Conservation (phyloP, 768 basidiomycete genomes). For the Amyloporia xantha region DNA sequence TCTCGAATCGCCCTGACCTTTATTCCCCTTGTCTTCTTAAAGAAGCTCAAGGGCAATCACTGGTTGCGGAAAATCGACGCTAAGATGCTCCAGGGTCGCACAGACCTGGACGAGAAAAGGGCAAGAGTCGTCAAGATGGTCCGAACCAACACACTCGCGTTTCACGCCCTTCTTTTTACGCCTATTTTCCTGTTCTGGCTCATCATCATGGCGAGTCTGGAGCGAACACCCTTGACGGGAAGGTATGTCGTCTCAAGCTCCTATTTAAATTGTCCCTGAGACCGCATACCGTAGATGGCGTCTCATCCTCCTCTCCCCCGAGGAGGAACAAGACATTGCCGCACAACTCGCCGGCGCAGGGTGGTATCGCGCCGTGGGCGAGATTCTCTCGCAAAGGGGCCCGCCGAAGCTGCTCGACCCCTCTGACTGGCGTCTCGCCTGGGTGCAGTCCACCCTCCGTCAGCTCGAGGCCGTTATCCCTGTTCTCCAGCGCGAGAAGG, state of each 20-base stretch:
- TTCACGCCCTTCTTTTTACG: conserved; percentile 51
- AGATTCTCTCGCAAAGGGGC: conserved; percentile 66
- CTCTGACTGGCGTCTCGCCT: conserved; percentile 84
- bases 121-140: conserved; percentile 41
- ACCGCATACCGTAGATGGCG: conserved; percentile 52
- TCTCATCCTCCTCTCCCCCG: conserved; percentile 82
- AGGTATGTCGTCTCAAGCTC: conserved; percentile 40
- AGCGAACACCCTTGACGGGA: conserved; percentile 80
- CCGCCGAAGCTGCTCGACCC: conserved; percentile 56
- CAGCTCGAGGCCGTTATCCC: conserved; percentile 73
- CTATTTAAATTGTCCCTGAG: neutral
- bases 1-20: conserved; percentile 71
- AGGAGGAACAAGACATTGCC: conserved; percentile 90
- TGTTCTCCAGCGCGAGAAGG: conserved; percentile 51
- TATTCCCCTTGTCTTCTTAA: conserved; percentile 60
- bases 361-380: conserved; percentile 80
- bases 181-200: conserved; percentile 60
- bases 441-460: conserved; percentile 79
- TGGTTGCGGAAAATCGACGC: conserved; percentile 45
- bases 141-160: conserved; percentile 39
- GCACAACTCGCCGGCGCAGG: conserved; percentile 72
- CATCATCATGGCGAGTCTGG: conserved; percentile 65
- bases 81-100: conserved; percentile 28
- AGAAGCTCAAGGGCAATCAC: conserved; percentile 45
- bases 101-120: conserved; percentile 48